Evolutionary conservation across 768 basidiomycete species (phyloP), one percentile per base, ranked within the genome.

Genomic region (Phanerochaete sordida): DNA sequence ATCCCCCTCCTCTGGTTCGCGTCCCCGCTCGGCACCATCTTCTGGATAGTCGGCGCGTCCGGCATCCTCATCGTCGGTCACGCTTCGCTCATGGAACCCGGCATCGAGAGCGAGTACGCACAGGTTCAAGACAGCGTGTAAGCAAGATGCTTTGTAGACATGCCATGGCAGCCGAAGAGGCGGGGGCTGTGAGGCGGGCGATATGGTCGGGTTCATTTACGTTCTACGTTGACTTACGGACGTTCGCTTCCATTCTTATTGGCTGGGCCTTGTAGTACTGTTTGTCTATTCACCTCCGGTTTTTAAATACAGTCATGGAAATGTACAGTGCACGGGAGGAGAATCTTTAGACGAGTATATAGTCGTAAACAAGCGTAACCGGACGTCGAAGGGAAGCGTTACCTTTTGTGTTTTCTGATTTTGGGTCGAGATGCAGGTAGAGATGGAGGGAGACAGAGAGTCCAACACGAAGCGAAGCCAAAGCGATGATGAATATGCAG

Each of bases 21-120:
- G 6, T 87, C 87, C 28, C 90, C 91, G 5, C 77, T 93, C 67
- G 74, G 79, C 77, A 90, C 91, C 26, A 85, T 98, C 75, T 97
- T 98, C 83, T 96, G 93, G 93, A 81, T 98, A 66, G 87, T 96
- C 61, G 94, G 95, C 21, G 89, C 91, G 1, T 94, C 92, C 1
- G 81, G 84, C 21, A 80, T 95, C 62, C 77, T 96, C 62, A 91
- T 98, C 68, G 78, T 96, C 62, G 85, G 79, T 11, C 96, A 98
- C 69, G 96, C 96, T 1, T 83, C 82, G 58, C 62, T 98, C 63
- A 85, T 98, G 63, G 96, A 98, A 74, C 96, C 95, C 1, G 96
- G 96, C 27, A 84, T 97, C 56, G 96, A 98, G 76, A 91, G 90
- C 76, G 94, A 96, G 72, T 97, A 97, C 66, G 86, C 89, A 2